phyloP scores from a whole-genome alignment of 2,329 filamentous ascomycete species.

The Neurospora sp. region DNA sequence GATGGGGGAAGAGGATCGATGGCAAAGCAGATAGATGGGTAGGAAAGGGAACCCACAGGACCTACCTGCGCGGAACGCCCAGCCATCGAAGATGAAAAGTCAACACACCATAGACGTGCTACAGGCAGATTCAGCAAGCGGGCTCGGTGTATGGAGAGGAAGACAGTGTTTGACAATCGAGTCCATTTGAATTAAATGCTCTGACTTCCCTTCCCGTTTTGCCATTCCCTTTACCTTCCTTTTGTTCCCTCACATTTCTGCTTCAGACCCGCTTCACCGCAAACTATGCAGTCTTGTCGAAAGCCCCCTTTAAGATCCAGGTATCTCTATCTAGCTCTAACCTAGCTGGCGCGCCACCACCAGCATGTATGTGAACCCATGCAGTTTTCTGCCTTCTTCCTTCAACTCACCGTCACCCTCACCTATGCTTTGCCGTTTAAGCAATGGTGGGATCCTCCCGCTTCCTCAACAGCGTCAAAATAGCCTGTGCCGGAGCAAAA shows the following conservation, averaged over 20 bases:
- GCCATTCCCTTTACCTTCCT: not conserved
- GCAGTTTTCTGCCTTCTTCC: not conserved
- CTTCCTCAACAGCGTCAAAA: slow-evolving; percentile 54
- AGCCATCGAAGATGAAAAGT: not conserved
- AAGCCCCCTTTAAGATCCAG: not conserved
- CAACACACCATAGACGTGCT: not conserved
- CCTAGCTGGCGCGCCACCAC: not conserved
- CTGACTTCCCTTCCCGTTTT: not conserved
- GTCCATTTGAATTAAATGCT: not conserved
- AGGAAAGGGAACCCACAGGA: not conserved
- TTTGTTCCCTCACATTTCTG: not conserved
- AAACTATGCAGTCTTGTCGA: not conserved
- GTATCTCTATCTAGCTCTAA: not conserved
- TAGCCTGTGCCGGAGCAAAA: slow-evolving; percentile 74
- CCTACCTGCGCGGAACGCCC: not conserved
- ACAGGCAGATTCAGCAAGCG: not conserved
- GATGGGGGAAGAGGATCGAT: not conserved
- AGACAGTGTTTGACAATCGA: not conserved
- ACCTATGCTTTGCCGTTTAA: slow-evolving; percentile 21
- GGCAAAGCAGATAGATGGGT: not conserved
- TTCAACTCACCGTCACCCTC: not conserved
- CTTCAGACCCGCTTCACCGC: not conserved
- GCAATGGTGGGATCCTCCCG: slow-evolving; percentile 40
- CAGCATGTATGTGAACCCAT: not conserved
- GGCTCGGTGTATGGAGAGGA: not conserved